These are phyloP conservation scores for Rhodotorula graminis DNA, from an alignment of 768 basidiomycete species.

Conservation along the genomic window DNA sequence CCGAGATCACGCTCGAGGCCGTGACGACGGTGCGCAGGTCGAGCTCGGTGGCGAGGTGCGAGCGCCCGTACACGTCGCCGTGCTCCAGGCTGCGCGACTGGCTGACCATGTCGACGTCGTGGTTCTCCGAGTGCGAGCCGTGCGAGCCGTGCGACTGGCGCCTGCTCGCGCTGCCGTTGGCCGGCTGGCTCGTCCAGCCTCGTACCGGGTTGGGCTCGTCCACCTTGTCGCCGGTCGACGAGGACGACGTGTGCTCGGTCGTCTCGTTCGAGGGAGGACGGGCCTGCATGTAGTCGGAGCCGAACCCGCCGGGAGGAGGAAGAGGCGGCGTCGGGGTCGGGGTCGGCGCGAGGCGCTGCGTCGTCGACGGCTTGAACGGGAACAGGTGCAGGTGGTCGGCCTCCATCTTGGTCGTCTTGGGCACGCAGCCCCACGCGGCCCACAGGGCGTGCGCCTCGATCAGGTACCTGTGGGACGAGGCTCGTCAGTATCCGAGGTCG, in stretches of 20 bases:
- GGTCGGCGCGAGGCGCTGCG: background rate
- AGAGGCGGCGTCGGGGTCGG: background rate
- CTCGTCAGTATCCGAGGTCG: background rate
- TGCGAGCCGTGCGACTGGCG: conserved; percentile 9
- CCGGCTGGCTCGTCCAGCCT: background rate
- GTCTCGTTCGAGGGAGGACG: background rate
- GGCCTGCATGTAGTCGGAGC: background rate
- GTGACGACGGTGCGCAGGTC: conserved; percentile 34
- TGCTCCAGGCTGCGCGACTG: conserved; percentile 10
- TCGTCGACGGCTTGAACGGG: background rate
- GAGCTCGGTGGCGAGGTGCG: conserved; percentile 29
- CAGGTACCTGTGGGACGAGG: conserved; percentile 15
- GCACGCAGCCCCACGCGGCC: conserved; percentile 31
- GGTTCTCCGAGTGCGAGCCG: conserved; percentile 6
- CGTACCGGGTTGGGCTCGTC: background rate
- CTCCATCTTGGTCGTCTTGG: conserved; percentile 18
- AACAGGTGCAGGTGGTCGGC: conserved; percentile 17
- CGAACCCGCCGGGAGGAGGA: too few relatives aligned
- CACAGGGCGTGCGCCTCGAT: conserved; percentile 23
- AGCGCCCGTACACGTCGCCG: conserved; percentile 3
- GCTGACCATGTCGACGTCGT: conserved; percentile 10
- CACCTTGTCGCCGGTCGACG: background rate
- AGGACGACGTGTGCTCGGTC: background rate
- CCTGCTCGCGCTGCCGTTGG: background rate
- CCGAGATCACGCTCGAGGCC: conserved; percentile 12